Base-by-base conservation (phyloP, 2,329 filamentous ascomycete genomes). In the Xylaria sp. region DNA sequence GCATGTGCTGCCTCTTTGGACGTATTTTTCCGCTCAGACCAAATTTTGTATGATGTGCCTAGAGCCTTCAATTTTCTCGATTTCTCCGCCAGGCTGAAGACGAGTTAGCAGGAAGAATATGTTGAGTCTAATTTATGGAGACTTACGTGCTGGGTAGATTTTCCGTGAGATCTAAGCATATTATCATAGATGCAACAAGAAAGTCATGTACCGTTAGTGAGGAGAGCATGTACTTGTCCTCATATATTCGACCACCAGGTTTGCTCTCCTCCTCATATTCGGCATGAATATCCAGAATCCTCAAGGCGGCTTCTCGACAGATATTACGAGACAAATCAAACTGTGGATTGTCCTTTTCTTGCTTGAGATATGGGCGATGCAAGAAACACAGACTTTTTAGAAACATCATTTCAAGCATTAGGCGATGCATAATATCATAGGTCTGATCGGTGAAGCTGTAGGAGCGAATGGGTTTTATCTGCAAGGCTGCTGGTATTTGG, bases 111-210 rank as follows among this genome's bases (percentile, higher is more conserved):
- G 22, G 3, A 29, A 17, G 9, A 27, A 9, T 38, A 7, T 9
- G 15, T 29, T 42, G 17, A 6, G 7, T 7, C 39, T 7, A n/a
- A 2, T 29, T 25, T 9, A 56, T 45, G 17, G 27, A 29, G n/a
- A 49, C 76, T 69, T 75, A 82, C 82, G 73, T 78, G 67, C 76
- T 78, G 22, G 79, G 75, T 31, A 72, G 69, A 20, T 79, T 79
- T 67, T 83, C 81, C 27, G 77, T 79, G 13, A 85, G 74, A 67
- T 85, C 83, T 2, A 89, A 74, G 63, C 85, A 89, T 5, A 89
- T 72, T 45, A 89, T 83, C 85, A 88, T 89, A 13, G 85, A 83
- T 0, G 87, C 87, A 20, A 89, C 81, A 29, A 89, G 76, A 66
- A 87, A 89, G 69, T 89, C 85, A 38, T 87, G 85, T 25, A 85